These are phyloP conservation scores for Sedum album DNA, from an alignment of 164 flowering plant species.

Conservation along the genomic window DNA sequence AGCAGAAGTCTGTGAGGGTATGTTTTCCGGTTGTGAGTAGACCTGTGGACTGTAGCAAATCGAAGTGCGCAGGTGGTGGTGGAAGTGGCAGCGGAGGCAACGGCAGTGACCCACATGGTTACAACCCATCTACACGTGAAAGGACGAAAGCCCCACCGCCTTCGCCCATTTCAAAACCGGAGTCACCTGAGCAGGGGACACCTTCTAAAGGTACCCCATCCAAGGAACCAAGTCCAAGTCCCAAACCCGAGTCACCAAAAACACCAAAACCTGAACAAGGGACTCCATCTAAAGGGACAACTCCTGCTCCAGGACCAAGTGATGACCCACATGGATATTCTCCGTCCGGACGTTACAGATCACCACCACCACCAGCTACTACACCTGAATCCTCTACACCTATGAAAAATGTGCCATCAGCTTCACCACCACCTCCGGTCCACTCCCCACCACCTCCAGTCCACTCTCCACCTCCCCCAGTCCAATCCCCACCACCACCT, in stretches of 20 bases:
- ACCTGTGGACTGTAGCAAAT: conserved; percentile 35
- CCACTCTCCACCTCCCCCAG: conserved; percentile 21
- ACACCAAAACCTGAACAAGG: conserved; percentile 17
- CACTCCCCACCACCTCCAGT: conserved; percentile 13
- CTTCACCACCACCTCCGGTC: conserved; percentile 14
- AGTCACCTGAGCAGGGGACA: not conserved
- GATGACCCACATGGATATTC: conserved; percentile 10
- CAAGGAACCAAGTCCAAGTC: conserved; percentile 5
- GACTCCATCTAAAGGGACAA: conserved; percentile 1
- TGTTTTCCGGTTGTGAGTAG: conserved; percentile 21
- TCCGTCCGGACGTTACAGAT: conserved; percentile 1
- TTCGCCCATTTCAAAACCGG: not conserved
- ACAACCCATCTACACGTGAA: conserved; percentile 1
- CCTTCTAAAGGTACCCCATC: not conserved
- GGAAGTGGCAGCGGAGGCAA: not conserved
- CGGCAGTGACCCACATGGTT: not conserved
- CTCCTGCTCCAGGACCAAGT: conserved; percentile 4
- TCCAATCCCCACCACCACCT: conserved; percentile 15
- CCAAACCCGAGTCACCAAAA: conserved; percentile 17
- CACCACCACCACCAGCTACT: conserved; percentile 10
- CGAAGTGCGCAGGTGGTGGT: conserved; percentile 20
- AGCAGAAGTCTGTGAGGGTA: conserved; percentile 21
- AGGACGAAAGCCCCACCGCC: not conserved
- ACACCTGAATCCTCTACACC: not conserved
- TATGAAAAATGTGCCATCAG: conserved; percentile 11